phyloP scores from a whole-genome alignment of 768 basidiomycete genomes.

The Phanerochaete carnosa region DNA sequence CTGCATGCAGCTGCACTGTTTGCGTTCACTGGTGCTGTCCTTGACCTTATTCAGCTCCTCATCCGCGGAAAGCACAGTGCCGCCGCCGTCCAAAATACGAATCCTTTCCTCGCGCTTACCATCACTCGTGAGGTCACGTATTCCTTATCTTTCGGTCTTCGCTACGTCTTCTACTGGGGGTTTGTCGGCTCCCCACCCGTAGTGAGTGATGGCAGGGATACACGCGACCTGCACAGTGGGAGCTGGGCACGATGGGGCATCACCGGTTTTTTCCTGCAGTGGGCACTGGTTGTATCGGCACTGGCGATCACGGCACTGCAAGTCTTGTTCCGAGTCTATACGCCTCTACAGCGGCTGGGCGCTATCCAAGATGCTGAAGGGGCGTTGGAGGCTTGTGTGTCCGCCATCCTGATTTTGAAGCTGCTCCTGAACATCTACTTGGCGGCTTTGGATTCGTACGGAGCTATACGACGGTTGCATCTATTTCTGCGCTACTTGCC shows the following conservation, averaged over 20 bases:
- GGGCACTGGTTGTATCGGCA: constrained; percentile 42
- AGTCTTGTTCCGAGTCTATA: constrained; percentile 55
- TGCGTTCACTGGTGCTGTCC: constrained; percentile 56
- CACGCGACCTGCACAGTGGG: constrained; percentile 43
- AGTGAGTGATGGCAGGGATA: not conserved
- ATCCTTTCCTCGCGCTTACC: constrained; percentile 35
- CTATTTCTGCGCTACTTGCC: constrained; percentile 45
- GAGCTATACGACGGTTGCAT: constrained; percentile 34
- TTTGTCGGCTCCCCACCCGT: constrained; percentile 57
- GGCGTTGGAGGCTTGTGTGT: constrained; percentile 55
- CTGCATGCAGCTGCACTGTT: constrained; percentile 57
- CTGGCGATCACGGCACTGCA: constrained; percentile 54
- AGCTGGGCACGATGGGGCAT: constrained; percentile 66
- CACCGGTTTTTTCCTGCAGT: constrained; percentile 50
- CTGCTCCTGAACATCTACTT: constrained; percentile 54
- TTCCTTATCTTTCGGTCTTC: constrained; percentile 52
- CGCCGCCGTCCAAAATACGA: constrained; percentile 21
- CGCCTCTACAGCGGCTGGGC: constrained; percentile 34
- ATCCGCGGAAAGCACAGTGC: constrained; percentile 30
- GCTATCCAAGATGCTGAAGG: constrained; percentile 56
- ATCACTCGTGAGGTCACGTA: constrained; percentile 57
- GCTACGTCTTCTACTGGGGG: constrained; percentile 68
- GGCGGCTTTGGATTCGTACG: constrained; percentile 27
- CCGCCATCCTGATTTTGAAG: constrained; percentile 59
- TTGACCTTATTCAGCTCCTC: constrained; percentile 60